Evolutionary conservation across 495 filamentous ascomycete genomes (phyloP), one percentile per base, ranked within the genome.

Genomic region (Lophiostoma macrostomum): DNA sequence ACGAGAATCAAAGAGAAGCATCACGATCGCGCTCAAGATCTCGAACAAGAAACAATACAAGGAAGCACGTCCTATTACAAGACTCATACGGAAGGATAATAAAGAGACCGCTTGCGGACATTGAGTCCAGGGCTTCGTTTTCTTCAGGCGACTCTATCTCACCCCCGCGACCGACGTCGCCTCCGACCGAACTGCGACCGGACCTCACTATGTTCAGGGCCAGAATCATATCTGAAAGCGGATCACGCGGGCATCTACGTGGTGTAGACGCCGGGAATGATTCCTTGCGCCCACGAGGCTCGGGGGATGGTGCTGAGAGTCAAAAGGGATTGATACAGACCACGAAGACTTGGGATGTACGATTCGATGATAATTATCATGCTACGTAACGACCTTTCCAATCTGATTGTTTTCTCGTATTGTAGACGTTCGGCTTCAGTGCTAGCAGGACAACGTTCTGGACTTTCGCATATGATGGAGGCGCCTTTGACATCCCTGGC

Each of bases 181-280:
- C 40, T 8, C 51, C 41, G 12, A 30, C 51, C 6, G 51, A 54
- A n/a, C 19, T 53, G 23, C 24, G 51, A 37, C 40, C 51, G 4
- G 40, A 47, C 30, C 10, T 54, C 4, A 54, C 3, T 13, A 23
- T 25, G 1, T 47, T 39, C 20, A 37, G n/a, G 3, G 27, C 41
- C 5, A 34, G 27, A 20, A 19, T 32, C 6, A 28, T 35, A 31
- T 16, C 18, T 20, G 27, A 13, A 14, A 42, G 13, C 32, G 24
- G n/a, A 20, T 19, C 3, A 23, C 11, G 24, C 11, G 18, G 40
- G 13, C n/a, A n/a, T n/a, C n/a, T n/a, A 44, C n/a, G 22, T 22
- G 7, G 19, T 5, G 20, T 8, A 16, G 24, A 30, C n/a, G 22
- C 39, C 6, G 12, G 14, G n/a, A 19, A 6, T 4, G 39, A 43